Evolutionary conservation across 352 stramenopile species (phyloP).

Genomic region (Phytophthora foliorum): DNA sequence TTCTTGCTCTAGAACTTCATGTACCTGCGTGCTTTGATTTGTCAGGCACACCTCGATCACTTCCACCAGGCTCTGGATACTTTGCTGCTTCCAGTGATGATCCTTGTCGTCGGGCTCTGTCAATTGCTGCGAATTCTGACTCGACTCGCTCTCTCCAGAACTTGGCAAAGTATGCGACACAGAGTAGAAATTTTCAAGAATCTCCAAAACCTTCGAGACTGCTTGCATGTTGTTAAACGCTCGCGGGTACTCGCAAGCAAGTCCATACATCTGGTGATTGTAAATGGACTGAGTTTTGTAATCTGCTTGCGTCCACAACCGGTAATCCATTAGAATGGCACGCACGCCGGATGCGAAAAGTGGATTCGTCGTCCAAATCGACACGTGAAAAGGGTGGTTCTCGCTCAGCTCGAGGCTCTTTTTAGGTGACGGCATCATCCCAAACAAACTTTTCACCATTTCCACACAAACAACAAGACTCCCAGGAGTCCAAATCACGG

Average conservation of each 20-base stretch:
- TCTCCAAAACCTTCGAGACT: conserved; percentile 71
- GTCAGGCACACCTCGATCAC: conserved; percentile 81
- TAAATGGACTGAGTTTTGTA: conserved; percentile 88
- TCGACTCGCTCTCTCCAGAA: conserved; percentile 22
- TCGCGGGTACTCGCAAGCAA: conserved; percentile 77
- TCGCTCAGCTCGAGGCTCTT: conserved; percentile 36
- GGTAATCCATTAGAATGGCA: conserved; percentile 75
- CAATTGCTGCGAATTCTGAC: conserved; percentile 56
- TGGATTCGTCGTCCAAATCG: conserved; percentile 78
- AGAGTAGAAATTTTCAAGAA: conserved; percentile 67
- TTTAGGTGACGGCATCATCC: conserved; percentile 50
- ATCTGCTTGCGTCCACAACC: conserved; percentile 65
- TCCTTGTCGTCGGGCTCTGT: conserved; percentile 62
- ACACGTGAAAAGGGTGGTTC: conserved; percentile 72
- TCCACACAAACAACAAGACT: conserved; percentile 79
- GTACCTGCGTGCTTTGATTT: conserved; percentile 79
- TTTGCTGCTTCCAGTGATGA: conserved; percentile 79
- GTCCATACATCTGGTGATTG: conserved; percentile 78
- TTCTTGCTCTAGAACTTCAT: conserved; percentile 76
- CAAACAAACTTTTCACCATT: conserved; percentile 63
- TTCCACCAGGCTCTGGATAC: conserved; percentile 78
- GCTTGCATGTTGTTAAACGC: conserved; percentile 73
- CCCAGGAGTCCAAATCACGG: conserved; percentile 65
- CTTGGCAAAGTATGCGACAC: conserved; percentile 17
- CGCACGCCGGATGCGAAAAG: conserved; percentile 77